Percentiles rank a stretch among this genome's conserved stretches.
Conservation (phyloP, 2,329 filamentous ascomycete genomes). For the Zymoseptoria brevis region DNA sequence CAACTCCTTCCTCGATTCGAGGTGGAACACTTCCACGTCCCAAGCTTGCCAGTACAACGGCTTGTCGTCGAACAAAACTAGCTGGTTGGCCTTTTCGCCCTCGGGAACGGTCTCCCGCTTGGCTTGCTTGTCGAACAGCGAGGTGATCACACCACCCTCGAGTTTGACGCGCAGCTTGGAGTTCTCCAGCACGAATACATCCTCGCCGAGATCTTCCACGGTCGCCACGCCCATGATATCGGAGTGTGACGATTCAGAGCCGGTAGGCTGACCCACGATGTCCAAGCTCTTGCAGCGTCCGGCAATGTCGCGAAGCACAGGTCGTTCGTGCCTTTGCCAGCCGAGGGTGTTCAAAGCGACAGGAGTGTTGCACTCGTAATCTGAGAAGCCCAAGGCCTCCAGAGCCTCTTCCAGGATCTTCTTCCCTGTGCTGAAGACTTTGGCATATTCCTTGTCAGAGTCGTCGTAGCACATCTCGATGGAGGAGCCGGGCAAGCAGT, state of each 20-base stretch:
- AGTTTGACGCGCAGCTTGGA: constrained; percentile 66
- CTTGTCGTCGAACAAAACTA: constrained; percentile 95
- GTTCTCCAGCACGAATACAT: constrained; percentile 71
- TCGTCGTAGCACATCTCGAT: constrained; percentile 99
- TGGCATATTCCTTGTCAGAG: constrained; percentile 77
- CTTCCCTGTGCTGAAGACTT: constrained; percentile 70
- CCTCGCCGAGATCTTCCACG: constrained; percentile 10
- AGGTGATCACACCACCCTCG: constrained; percentile 69
- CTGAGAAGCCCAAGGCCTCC: constrained; percentile 55
- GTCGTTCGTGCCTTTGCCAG: constrained; percentile 54
- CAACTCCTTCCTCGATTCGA: constrained; percentile 76
- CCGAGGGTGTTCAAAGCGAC: constrained; percentile 77
- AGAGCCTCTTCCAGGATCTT: constrained; percentile 64
- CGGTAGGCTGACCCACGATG: constrained; percentile 11
- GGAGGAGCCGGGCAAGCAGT: constrained; percentile 86
- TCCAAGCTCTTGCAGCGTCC: constrained; percentile 1
- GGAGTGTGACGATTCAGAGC: neutral
- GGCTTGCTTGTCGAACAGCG: constrained; percentile 66
- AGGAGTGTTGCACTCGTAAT: constrained; percentile 41
- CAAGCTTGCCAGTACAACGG: constrained; percentile 95
- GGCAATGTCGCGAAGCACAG: constrained; percentile 2
- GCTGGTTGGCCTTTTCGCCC: constrained; percentile 72
- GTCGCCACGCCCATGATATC: constrained; percentile 6
- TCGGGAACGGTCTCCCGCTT: constrained; percentile 70
- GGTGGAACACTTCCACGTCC: constrained; percentile 95